These are phyloP conservation scores for Marchantia polymorpha DNA, from an alignment of 225 moss, liverwort and hornwort genomes.

Conservation along the genomic window DNA sequence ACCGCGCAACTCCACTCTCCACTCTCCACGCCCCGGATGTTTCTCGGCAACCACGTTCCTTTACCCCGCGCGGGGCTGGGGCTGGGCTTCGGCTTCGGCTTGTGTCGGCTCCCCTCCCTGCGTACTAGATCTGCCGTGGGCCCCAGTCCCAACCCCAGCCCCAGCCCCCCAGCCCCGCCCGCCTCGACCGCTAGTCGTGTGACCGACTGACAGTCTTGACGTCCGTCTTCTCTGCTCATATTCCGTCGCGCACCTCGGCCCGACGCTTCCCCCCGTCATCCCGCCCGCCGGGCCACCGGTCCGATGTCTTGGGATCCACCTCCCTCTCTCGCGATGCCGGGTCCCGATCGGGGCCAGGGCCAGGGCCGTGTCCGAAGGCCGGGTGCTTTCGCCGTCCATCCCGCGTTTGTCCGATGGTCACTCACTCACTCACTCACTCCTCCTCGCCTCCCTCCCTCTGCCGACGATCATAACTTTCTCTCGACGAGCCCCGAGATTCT, in stretches of 20 bases:
- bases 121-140: neutral
- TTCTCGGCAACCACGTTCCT: slow-evolving; percentile 2
- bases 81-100: neutral
- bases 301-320: neutral
- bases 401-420: neutral
- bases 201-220: neutral
- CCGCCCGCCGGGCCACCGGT: neutral
- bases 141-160: neutral
- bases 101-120: neutral
- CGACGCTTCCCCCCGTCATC: neutral
- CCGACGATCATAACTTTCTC: neutral
- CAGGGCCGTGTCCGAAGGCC: neutral
- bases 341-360: neutral
- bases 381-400: neutral
- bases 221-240: neutral
- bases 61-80: neutral
- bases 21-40: neutral
- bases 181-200: neutral
- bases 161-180: neutral
- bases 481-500: neutral
- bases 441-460: neutral
- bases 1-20: neutral
- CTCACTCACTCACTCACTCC: neutral
- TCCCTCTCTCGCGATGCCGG: neutral
- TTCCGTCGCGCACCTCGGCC: neutral